Conservation (phyloP, 495 filamentous ascomycete species). For the Penicillium cataractarum region DNA sequence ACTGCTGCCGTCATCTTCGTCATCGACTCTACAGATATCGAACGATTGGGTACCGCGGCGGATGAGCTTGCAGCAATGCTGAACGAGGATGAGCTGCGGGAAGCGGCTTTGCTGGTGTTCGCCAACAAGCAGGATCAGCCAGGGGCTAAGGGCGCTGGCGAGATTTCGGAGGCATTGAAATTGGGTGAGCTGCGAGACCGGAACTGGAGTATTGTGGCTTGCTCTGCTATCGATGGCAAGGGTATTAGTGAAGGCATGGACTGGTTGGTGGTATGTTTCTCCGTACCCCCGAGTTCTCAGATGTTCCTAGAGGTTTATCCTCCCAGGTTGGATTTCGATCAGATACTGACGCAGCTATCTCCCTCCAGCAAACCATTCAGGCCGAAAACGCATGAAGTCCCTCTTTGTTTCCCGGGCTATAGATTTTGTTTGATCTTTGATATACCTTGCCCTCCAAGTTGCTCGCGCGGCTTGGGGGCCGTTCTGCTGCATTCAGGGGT, state of each 20-base stretch:
- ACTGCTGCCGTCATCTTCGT: conserved; percentile 99
- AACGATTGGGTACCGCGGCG: conserved; percentile 85
- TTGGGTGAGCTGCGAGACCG: conserved; percentile 89
- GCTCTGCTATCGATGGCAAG: conserved; percentile 92
- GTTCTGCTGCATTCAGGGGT: conserved; percentile 30
- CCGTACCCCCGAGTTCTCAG: not conserved
- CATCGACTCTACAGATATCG: conserved; percentile 96
- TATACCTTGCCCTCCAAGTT: conserved; percentile 34
- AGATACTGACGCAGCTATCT: conserved; percentile 18
- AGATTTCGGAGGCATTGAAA: conserved; percentile 90
- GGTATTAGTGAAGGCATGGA: conserved; percentile 98
- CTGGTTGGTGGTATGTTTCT: conserved; percentile 86
- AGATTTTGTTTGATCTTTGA: conserved; percentile 41
- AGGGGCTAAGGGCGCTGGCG: conserved; percentile 92
- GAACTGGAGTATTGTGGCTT: conserved; percentile 99
- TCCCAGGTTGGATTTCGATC: not conserved
- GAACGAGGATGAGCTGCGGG: conserved; percentile 92
- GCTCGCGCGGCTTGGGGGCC: conserved; percentile 18
- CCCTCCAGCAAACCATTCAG: conserved; percentile 49
- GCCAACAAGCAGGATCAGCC: conserved; percentile 99
- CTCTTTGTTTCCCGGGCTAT: conserved; percentile 39
- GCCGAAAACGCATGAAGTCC: conserved; percentile 50
- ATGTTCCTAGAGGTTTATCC: not conserved
- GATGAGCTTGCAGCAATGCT: conserved; percentile 95
- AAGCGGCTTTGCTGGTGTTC: conserved; percentile 91